Evolutionary conservation across 208 protist genomes (phyloP).

Genomic region (Crithidia expoeki): DNA sequence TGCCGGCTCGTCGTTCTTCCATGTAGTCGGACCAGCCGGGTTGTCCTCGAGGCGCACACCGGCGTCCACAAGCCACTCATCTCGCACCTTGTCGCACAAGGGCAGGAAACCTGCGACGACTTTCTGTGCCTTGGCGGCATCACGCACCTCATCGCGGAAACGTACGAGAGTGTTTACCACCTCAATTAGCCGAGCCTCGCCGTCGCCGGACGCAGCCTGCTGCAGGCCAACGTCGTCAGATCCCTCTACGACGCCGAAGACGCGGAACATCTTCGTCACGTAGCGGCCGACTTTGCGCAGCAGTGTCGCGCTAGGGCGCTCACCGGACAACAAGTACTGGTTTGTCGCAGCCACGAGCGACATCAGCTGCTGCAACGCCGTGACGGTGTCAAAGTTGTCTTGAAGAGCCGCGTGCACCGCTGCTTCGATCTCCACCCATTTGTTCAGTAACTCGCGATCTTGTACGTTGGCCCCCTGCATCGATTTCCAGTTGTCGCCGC

Average conservation of each 20-base stretch:
- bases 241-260: constrained; percentile 93
- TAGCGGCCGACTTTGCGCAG: constrained; percentile 83
- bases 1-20: constrained; percentile 78
- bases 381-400: constrained; percentile 95
- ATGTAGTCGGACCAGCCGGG: constrained; percentile 63
- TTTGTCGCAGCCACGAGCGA: constrained; percentile 85
- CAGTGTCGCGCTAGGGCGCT: constrained; percentile 62
- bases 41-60: constrained; percentile 87
- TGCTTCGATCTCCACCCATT: constrained; percentile 52
- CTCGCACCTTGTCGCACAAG: constrained; percentile 78
- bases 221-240: constrained; percentile 70
- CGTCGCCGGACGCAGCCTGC: constrained; percentile 31
- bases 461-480: constrained; percentile 51
- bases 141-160: constrained; percentile 79
- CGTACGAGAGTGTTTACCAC: constrained; percentile 74
- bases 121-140: constrained; percentile 55
- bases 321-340: constrained; percentile 72
- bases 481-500: constrained; percentile 45
- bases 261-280: constrained; percentile 90
- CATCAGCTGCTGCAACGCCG: constrained; percentile 70
- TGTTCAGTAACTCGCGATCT: constrained; percentile 59
- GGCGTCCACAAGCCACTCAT: constrained; percentile 77
- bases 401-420: constrained; percentile 85
- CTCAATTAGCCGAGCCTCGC: constrained; percentile 39
- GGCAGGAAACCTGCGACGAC: constrained; percentile 53